These are phyloP conservation scores for Dendrothele bispora DNA, from an alignment of 768 basidiomycete species.

Conservation along the genomic window DNA sequence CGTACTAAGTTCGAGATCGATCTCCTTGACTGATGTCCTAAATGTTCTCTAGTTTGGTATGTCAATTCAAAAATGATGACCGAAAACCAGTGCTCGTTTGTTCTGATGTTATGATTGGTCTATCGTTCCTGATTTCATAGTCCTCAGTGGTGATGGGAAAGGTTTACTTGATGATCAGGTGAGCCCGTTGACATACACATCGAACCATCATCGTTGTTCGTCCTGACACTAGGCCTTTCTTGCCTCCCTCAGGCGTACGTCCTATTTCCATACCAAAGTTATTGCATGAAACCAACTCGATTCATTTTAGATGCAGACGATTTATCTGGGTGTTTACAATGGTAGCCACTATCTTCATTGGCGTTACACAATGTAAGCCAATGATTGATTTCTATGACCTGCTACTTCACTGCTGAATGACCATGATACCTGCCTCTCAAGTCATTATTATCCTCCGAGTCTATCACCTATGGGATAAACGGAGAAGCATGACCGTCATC, in stretches of 20 bases:
- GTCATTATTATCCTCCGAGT: slow-evolving; percentile 5
- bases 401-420: neutral
- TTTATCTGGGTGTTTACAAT: slow-evolving; percentile 10
- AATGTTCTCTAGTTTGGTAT: too few species aligned
- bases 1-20: too few species aligned
- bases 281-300: too few species aligned
- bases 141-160: too few species aligned
- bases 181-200: too few species aligned
- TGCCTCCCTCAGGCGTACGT: neutral
- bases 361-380: slow-evolving; percentile 7
- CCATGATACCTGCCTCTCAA: neutral
- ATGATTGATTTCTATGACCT: neutral
- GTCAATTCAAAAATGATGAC: too few species aligned
- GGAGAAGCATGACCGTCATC: slow-evolving; percentile 3
- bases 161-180: too few species aligned
- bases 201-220: too few species aligned
- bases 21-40: too few species aligned
- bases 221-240: neutral
- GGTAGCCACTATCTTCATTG: slow-evolving; percentile 3
- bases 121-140: too few species aligned
- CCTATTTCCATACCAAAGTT: neutral
- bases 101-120: too few species aligned
- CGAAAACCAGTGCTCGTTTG: too few species aligned
- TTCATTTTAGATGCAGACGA: slow-evolving; percentile 4
- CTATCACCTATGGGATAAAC: slow-evolving; percentile 11